Evolutionary conservation across 805 yeast genomes (phyloP).

Genomic region (Cyberlindnera suaveolens): DNA sequence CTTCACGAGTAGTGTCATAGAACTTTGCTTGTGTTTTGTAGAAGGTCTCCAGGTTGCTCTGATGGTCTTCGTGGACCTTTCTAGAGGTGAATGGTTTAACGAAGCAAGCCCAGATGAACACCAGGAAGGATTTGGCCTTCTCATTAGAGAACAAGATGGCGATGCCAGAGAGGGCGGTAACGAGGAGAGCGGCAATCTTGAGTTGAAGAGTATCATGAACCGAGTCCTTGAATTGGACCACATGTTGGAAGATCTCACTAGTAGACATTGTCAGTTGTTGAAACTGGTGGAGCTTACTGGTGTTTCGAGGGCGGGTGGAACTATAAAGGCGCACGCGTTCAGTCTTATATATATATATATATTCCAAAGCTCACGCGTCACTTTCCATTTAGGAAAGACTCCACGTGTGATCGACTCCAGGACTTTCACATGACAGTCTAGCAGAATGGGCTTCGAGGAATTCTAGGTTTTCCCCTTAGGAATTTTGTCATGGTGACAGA

Average conservation of each 20-base stretch:
- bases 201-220: constrained; percentile 2
- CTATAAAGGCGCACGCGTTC: neutral
- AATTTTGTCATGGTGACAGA: neutral
- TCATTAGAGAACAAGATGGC: constrained; percentile 11
- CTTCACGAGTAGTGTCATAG: constrained; percentile 65
- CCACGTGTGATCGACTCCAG: no score
- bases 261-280: constrained; percentile 1
- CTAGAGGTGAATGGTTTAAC: constrained; percentile 27
- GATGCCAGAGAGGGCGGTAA: constrained; percentile 6
- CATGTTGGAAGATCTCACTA: constrained; percentile 2
- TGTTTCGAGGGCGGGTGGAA: neutral
- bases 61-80: constrained; percentile 25
- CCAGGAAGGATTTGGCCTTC: constrained; percentile 17
- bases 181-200: constrained; percentile 3
- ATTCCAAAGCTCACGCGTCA: no score
- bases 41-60: constrained; percentile 46
- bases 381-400: no score
- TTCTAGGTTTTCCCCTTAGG: neutral
- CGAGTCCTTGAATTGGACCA: constrained; percentile 2
- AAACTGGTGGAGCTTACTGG: constrained; percentile 1
- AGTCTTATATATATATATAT: no score
- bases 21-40: constrained; percentile 73
- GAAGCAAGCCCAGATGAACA: constrained; percentile 30
- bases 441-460: neutral
- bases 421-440: no score